Conservation (phyloP, 495 filamentous ascomycete species). For the Jackrogersella minutella region DNA sequence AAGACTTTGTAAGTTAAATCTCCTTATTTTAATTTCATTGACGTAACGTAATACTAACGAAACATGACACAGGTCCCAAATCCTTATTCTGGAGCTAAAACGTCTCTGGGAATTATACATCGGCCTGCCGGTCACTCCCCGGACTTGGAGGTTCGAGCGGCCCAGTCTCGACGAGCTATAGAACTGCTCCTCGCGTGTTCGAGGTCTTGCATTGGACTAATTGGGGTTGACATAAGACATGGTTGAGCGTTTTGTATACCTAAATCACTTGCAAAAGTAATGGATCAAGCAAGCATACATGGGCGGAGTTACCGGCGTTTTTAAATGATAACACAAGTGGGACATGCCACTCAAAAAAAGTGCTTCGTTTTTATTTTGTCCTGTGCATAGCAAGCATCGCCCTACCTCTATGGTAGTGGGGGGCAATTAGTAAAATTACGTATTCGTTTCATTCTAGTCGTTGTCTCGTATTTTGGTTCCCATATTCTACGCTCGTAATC, state of each 20-base stretch:
- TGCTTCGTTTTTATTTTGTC: not conserved
- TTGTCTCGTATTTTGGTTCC: not conserved
- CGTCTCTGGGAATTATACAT: slow-evolving; percentile 80
- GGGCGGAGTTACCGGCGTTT: slow-evolving; percentile 35
- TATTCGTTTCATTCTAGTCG: not conserved
- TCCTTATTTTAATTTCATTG: not conserved
- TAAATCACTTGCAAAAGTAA: slow-evolving; percentile 6
- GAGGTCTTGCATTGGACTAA: slow-evolving; percentile 10
- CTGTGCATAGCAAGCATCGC: not conserved
- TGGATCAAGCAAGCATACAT: slow-evolving; percentile 26
- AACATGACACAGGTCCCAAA: slow-evolving; percentile 60
- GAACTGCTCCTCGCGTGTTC: slow-evolving; percentile 20
- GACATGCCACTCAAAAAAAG: not conserved
- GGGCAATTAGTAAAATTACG: not conserved
- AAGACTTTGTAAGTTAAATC: slow-evolving; percentile 71
- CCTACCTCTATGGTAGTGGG: not conserved
- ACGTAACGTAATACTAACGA: slow-evolving; percentile 29
- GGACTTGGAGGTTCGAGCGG: slow-evolving; percentile 69
- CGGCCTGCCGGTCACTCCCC: slow-evolving; percentile 75
- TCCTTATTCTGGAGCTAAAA: slow-evolving; percentile 65
- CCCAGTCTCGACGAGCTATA: slow-evolving; percentile 69
- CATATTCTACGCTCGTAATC: not conserved
- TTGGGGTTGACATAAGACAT: not conserved
- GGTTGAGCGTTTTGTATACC: slow-evolving; percentile 19
- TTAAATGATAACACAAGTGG: not conserved